Percentiles rank a stretch among this genome's conserved stretches.
Evolutionary conservation across 2,329 filamentous ascomycete species (phyloP).

Genomic region (Fusarium oligoseptatum): DNA sequence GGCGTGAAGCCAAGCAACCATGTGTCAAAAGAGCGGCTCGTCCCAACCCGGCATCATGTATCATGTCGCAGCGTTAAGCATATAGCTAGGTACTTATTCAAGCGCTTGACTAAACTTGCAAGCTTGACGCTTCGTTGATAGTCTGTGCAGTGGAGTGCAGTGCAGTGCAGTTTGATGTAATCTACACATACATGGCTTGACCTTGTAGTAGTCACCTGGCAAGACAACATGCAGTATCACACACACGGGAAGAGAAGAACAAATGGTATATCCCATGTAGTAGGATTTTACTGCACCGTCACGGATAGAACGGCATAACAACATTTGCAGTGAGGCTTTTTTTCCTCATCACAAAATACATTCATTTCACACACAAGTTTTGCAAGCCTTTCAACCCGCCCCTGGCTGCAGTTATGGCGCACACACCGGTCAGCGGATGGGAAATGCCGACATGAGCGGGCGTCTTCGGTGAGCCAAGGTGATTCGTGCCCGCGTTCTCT

Average conservation of each 20-base stretch:
- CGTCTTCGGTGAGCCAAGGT: neutral
- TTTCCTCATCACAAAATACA: neutral
- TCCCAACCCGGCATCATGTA: neutral
- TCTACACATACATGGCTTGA: neutral
- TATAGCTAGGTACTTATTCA: neutral
- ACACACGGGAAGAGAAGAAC: neutral
- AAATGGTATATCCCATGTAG: neutral
- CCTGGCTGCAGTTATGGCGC: neutral
- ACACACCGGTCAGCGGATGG: conserved; percentile 32
- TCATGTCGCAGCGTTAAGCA: neutral
- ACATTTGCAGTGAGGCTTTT: conserved; percentile 23
- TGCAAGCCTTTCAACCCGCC: neutral
- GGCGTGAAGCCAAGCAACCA: neutral
- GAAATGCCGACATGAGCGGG: conserved; percentile 28
- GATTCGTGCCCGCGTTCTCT: conserved; percentile 40
- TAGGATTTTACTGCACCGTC: conserved; percentile 21
- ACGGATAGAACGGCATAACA: conserved; percentile 30
- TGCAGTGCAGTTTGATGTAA: neutral
- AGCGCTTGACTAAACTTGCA: neutral
- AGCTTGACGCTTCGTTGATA: neutral
- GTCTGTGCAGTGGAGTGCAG: neutral
- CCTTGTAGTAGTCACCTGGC: neutral
- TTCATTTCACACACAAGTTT: neutral
- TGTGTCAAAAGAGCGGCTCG: neutral
- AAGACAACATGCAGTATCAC: neutral